Evolutionary conservation across 306 rosid species (phyloP), one percentile per base, ranked within the genome.

Genomic region (Lathyrus sativus): DNA sequence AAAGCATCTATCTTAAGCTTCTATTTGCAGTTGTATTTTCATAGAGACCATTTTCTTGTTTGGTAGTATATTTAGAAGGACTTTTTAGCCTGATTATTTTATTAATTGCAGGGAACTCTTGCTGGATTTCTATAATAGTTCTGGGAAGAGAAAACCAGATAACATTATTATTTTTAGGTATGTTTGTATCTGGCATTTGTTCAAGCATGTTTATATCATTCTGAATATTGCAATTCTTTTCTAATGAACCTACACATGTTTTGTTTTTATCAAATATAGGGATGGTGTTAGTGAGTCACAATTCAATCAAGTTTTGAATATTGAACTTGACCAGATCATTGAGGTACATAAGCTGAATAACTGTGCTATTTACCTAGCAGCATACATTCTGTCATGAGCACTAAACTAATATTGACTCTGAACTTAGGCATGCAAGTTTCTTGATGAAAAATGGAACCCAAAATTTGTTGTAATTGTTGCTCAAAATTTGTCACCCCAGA

Each of bases 211-310:
- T n/a, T 55, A 50, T 74, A 7, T 61, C 35, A 35, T 71, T 22
- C 28, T 70, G 43, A 51, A 7, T 17, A 39, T n/a, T 65, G 48
- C 3, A 31, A 14, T 53, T 11, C 18, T 66, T 51, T 62, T 49
- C 68, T 62, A 5, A 13, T 64, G 65, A 12, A 58, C 55, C 45
- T 60, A 35, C 53, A 13, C 55, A 4, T 14, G 15, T 35, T 14
- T 45, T 33, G 3, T 41, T 39, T 35, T 70, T 72, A 4, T 57
- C 46, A 64, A 56, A 70, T 72, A 13, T 19, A 93, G 97, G 95
- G 99, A 93, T 64, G 99, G 99, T 12, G 99, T 93, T 49, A 93
- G 99, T 12, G 97, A 93, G 62, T 93, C 99, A 0, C 99, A 93
- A 17, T 93, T 93, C 80, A 93, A 81, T 45, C 99, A 93, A 87